phyloP scores from a whole-genome alignment of 2,329 filamentous ascomycete species.

The Chrysoporthe cubensis region DNA sequence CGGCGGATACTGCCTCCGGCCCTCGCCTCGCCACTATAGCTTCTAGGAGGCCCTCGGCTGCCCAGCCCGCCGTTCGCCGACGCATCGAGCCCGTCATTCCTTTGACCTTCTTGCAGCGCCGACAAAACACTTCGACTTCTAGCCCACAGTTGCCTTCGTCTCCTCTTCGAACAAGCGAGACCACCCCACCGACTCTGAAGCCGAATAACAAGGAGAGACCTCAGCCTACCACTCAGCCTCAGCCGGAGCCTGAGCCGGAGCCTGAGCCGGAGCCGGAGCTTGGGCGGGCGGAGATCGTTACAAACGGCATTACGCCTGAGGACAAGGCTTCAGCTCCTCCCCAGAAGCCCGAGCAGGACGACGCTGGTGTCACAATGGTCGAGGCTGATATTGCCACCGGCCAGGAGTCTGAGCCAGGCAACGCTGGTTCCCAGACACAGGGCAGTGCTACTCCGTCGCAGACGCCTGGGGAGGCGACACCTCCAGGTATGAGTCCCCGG shows the following conservation, averaged over 20 bases:
- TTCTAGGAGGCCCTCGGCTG: constrained; percentile 12
- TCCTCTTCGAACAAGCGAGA: constrained; percentile 27
- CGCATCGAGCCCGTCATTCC: constrained; percentile 27
- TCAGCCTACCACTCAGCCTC: background rate
- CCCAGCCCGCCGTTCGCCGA: constrained; percentile 17
- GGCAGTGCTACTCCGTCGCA: constrained; percentile 16
- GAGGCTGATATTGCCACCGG: background rate
- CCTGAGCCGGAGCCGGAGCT: background rate
- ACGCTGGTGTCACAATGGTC: background rate
- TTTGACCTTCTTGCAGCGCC: constrained; percentile 26
- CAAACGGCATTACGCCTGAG: constrained; percentile 13
- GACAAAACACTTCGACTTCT: constrained; percentile 20
- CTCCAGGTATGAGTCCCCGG: constrained; percentile 25
- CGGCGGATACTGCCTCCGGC: constrained; percentile 4
- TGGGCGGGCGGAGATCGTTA: background rate
- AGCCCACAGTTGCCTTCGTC: constrained; percentile 20
- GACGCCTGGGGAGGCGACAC: constrained; percentile 18
- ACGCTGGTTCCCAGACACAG: constrained; percentile 17
- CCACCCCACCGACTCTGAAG: constrained; percentile 14
- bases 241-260: background rate
- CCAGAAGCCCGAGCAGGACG: constrained; percentile 17
- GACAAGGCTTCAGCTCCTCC: constrained; percentile 6
- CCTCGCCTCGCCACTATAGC: constrained; percentile 2
- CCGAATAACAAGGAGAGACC: constrained; percentile 4
- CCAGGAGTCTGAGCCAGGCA: constrained; percentile 14